These are phyloP conservation scores for Globisporangium camurandrum DNA, from an alignment of 352 stramenopile genomes.

Conservation along the genomic window DNA sequence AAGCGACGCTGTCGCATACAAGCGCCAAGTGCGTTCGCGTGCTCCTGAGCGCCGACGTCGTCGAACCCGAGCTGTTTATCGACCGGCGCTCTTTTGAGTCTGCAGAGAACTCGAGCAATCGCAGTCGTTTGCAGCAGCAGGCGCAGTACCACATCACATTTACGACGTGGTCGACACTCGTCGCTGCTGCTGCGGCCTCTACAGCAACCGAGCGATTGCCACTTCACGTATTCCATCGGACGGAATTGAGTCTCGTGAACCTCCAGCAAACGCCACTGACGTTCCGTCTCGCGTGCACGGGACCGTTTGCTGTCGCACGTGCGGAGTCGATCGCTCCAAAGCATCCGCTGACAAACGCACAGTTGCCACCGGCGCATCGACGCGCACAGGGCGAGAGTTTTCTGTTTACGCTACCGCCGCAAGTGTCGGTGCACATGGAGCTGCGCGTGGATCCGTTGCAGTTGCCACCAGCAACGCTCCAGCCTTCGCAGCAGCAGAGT, in stretches of 20 bases:
- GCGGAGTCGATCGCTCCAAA: constrained; percentile 57
- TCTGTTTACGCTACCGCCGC: constrained; percentile 59
- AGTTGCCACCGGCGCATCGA: constrained; percentile 47
- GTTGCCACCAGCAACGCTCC: not conserved
- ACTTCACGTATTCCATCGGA: constrained; percentile 38
- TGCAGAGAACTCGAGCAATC: too few relatives aligned
- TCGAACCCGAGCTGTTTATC: constrained; percentile 56
- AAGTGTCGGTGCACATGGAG: constrained; percentile 63
- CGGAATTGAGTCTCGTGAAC: constrained; percentile 53
- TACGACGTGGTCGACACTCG: constrained; percentile 64
- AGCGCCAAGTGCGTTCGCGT: constrained; percentile 51
- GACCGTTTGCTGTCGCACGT: constrained; percentile 50
- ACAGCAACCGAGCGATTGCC: constrained; percentile 4
- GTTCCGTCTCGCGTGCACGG: constrained; percentile 59
- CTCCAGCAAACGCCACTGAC: constrained; percentile 46
- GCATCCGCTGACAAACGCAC: constrained; percentile 45
- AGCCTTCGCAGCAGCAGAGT: constrained; percentile 4
- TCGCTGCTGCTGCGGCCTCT: too few relatives aligned
- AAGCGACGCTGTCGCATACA: constrained; percentile 12
- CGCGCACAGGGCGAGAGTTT: constrained; percentile 54
- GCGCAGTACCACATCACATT: constrained; percentile 60
- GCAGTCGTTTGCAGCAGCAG: not conserved
- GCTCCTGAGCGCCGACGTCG: constrained; percentile 45
- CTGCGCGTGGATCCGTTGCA: constrained; percentile 41
- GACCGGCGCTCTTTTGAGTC: too few relatives aligned